Evolutionary conservation across 352 stramenopile species (phyloP).

Genomic region (Pythium phragmiticola): DNA sequence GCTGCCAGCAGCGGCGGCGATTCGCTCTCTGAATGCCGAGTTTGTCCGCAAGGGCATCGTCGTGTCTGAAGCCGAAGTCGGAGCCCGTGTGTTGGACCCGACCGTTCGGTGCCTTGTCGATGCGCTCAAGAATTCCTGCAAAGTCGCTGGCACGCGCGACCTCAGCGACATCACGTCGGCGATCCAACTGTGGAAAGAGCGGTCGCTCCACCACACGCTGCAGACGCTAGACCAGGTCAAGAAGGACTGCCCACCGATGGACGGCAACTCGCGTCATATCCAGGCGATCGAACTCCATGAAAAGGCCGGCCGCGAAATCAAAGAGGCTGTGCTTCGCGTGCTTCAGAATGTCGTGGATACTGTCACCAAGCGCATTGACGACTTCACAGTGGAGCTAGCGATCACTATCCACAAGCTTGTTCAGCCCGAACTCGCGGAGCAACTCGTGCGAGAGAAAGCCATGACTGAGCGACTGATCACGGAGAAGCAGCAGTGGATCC

Average conservation of each 20-base stretch:
- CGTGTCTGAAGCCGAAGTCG: neutral
- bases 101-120: conserved; percentile 22
- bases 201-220: conserved; percentile 54
- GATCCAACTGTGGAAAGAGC: conserved; percentile 64
- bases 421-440: conserved; percentile 37
- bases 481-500: conserved; percentile 36
- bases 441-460: conserved; percentile 30
- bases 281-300: conserved; percentile 61
- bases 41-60: conserved; percentile 41
- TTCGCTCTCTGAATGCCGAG: conserved; percentile 32
- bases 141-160: conserved; percentile 14
- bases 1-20: conserved; percentile 3
- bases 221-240: conserved; percentile 36
- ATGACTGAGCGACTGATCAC: conserved; percentile 29
- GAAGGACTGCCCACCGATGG: neutral
- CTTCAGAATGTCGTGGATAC: conserved; percentile 23
- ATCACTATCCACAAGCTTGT: conserved; percentile 33
- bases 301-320: conserved; percentile 39
- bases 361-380: conserved; percentile 32
- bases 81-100: neutral
- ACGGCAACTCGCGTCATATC: conserved; percentile 39
- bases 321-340: conserved; percentile 31
- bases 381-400: conserved; percentile 33
- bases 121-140: conserved; percentile 23
- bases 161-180: conserved; percentile 20